Evolutionary conservation across 2,329 filamentous ascomycete genomes (phyloP), one percentile per base, ranked within the genome.

Genomic region (Aspergillus sclerotialis): DNA sequence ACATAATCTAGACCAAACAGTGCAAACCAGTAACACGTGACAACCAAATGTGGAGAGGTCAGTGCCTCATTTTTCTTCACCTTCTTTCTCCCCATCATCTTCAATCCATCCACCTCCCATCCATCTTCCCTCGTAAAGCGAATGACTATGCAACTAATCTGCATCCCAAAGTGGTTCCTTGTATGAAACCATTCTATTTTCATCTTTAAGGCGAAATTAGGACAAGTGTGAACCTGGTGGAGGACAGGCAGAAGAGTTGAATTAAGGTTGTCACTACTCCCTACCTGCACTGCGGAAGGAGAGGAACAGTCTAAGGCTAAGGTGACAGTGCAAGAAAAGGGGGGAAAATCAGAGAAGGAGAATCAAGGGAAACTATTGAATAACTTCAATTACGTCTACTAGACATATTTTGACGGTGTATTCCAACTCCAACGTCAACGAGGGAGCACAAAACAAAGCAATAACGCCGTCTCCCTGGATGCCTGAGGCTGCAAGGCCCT

Each of bases 91-190:
- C 43, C 43, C 27, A 38, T 36, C 37, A 30, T 19, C 23, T 28
- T 29, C 33, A 23, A 35, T 35, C 33, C 40, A 33, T 36, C 38
- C 41, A 32, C 31, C 27, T 37, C 38, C 32, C 38, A 30, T 43
- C 46, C 40, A 34, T 38, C 38, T 42, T 45, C 51, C 46, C 46
- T 49, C 53, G 60, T 63, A 63, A 64, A 61, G 52, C 54, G 53
- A 58, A 57, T 55, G 47, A 56, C 48, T 52, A 58, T 58, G 49
- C 52, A 56, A 49, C 49, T 52, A 43, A 48, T 44, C 40, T 44
- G 48, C 53, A 51, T 44, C 39, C 23, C 40, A 47, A 44, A 51
- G 49, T 49, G 56, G 52, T 46, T 56, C 53, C 51, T 55, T 50
- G 55, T 58, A 56, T 58, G 52, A 59, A 50, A 51, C 42, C 48